Evolutionary conservation across 306 rosid genomes (phyloP), one percentile per base, ranked within the genome.

Genomic region (Cucurbita pepo): DNA sequence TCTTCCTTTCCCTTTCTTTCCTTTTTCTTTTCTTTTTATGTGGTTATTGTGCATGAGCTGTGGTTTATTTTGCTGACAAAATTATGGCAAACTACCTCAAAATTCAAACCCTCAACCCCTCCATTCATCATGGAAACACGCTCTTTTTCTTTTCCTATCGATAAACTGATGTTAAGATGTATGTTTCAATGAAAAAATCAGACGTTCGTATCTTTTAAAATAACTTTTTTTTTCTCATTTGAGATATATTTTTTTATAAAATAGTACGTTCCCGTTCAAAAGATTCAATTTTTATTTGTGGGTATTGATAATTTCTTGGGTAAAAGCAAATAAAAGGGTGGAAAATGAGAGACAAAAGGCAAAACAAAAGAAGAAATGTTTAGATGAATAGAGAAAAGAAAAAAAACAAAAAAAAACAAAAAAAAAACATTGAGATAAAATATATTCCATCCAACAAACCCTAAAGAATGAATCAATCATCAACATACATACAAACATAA

Each of bases 21-120:
- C 47, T 43, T 43, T 8, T 43, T 30, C 8, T 14, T 34, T 34
- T 30, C 43, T 61, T 61, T 30, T 37, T 61, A 9, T 56, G 36
- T 56, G 34, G 13, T 56, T 56, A 36, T n/a, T 36, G 43, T 37
- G 50, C 50, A 63, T 65, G 71, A 65, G 38, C 38, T 65, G 54
- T 65, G 71, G 71, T 65, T 43, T 65, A 65, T 65, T 65, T 65
- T 65, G 16, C n/a, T 65, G 71, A 43, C 71, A 65, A 65, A 65
- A 65, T 65, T 43, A 65, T 65, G 54, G 71, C 18, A 3, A 19
- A 43, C 10, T 43, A n/a, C 37, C 43, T 53, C 71, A 64, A 43
- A 43, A 10, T 65, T 65, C 37, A 10, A 40, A 63, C 34, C 51
- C 36, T 34, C 51, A 41, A 62, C 10, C 47, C 25, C 10, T 45